Percentiles rank a stretch among this genome's conserved stretches.
phyloP scores from a whole-genome alignment of 108 stramenopile genomes.

The Hondaea fermentalgiana region DNA sequence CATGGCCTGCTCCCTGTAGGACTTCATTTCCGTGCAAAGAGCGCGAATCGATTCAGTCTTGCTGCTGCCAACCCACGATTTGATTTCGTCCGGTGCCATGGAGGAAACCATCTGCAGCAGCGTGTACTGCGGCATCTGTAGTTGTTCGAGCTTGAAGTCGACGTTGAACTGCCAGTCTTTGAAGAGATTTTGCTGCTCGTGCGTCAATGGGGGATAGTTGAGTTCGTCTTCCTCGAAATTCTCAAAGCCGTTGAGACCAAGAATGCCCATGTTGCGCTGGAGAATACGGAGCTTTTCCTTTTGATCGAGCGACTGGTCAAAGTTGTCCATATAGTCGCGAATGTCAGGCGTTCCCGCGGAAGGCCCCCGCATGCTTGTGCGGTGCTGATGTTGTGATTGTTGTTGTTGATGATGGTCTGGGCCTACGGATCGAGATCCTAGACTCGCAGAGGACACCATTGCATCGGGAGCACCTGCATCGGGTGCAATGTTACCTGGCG shows the following conservation, averaged over 20 bases:
- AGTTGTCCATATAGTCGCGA: not conserved
- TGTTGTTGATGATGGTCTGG: no score
- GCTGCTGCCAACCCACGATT: not conserved
- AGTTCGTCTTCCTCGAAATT: not conserved
- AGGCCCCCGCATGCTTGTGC: no score
- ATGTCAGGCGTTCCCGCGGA: not conserved
- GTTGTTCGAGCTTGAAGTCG: slow-evolving; percentile 4
- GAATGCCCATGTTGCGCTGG: slow-evolving; percentile 14
- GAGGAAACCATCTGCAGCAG: slow-evolving; percentile 6
- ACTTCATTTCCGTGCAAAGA: not conserved
- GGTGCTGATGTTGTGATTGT: no score
- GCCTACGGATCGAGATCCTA: no score
- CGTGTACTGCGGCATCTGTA: not conserved
- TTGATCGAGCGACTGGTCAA: not conserved
- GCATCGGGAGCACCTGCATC: no score
- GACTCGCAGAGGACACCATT: no score
- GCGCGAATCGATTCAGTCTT: not conserved
- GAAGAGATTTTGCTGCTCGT: not conserved
- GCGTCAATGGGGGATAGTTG: not conserved
- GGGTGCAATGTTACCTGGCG: not conserved
- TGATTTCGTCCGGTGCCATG: not conserved
- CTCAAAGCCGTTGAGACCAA: not conserved
- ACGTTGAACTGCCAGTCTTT: slow-evolving; percentile 8
- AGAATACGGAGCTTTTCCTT: not conserved
- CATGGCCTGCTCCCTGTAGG: slow-evolving; percentile 11